phyloP scores from a whole-genome alignment of 2,329 filamentous ascomycete genomes.

The Colletotrichum tofieldiae region DNA sequence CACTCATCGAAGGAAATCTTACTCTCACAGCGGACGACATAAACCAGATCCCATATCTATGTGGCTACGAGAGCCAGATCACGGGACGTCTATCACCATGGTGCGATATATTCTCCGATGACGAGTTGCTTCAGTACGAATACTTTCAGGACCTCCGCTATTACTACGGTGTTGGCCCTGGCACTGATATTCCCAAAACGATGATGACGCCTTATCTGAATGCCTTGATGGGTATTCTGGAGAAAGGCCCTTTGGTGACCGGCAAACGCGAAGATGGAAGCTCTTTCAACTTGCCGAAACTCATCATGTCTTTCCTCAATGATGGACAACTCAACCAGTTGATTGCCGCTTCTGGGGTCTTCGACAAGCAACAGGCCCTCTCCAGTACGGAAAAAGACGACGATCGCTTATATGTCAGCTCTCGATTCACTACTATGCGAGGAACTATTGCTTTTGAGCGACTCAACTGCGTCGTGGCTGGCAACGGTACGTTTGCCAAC shows the following conservation, averaged over 20 bases:
- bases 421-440: conserved; percentile 73
- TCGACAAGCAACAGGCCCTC: conserved; percentile 69
- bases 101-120: conserved; percentile 73
- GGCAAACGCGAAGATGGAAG: conserved; percentile 64
- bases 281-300: conserved; percentile 66
- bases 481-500: conserved; percentile 35
- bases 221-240: conserved; percentile 67
- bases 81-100: conserved; percentile 73
- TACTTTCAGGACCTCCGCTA: conserved; percentile 79
- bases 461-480: conserved; percentile 63
- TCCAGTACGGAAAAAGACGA: conserved; percentile 62
- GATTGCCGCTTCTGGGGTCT: conserved; percentile 72
- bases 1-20: conserved; percentile 68
- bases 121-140: conserved; percentile 76
- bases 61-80: conserved; percentile 80
- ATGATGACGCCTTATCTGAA: conserved; percentile 76
- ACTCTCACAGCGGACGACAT: conserved; percentile 69
- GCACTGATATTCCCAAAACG: conserved; percentile 66
- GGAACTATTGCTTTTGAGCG: conserved; percentile 77
- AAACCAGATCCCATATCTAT: conserved; percentile 76
- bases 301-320: conserved; percentile 76
- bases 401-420: conserved; percentile 68
- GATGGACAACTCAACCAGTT: conserved; percentile 78
- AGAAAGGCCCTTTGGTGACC: conserved; percentile 64
- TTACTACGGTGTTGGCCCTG: conserved; percentile 76